Conservation (phyloP, 805 yeast species). For the Wickerhamomyces sydowiorum region DNA sequence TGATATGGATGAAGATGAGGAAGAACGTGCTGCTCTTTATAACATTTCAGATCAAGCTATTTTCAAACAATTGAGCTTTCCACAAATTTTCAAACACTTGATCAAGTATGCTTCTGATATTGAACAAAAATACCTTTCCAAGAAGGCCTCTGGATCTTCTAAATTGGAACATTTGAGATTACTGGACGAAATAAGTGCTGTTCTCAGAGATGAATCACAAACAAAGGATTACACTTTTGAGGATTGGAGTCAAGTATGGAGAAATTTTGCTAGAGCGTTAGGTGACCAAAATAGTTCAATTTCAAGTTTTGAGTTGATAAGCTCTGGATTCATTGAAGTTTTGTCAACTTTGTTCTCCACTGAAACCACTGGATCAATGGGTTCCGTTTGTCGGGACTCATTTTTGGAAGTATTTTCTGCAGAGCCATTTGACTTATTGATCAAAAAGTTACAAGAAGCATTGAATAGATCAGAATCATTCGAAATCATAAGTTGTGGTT, state of each 20-base stretch:
- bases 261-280: constrained; percentile 28
- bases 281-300: constrained; percentile 28
- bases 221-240: constrained; percentile 15
- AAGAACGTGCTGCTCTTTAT: background rate
- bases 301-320: constrained; percentile 71
- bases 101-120: constrained; percentile 19
- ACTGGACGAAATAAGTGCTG: constrained; percentile 20
- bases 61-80: constrained; percentile 6
- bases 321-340: constrained; percentile 55
- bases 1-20: constrained; percentile 18
- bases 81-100: constrained; percentile 7
- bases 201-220: constrained; percentile 8
- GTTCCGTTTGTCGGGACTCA: constrained; percentile 33
- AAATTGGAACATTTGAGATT: constrained; percentile 23
- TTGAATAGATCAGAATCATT: constrained; percentile 70
- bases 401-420: constrained; percentile 36
- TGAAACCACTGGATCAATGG: constrained; percentile 19
- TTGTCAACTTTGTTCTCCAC: constrained; percentile 31
- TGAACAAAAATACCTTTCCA: constrained; percentile 23
- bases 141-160: constrained; percentile 19
- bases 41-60: background rate
- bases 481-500: constrained; percentile 44
- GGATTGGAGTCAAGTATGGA: constrained; percentile 32
- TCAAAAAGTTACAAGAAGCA: constrained; percentile 64
- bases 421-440: constrained; percentile 37